Evolutionary conservation across 148 eudicot species (phyloP).

Genomic region (Nyssa sinensis): DNA sequence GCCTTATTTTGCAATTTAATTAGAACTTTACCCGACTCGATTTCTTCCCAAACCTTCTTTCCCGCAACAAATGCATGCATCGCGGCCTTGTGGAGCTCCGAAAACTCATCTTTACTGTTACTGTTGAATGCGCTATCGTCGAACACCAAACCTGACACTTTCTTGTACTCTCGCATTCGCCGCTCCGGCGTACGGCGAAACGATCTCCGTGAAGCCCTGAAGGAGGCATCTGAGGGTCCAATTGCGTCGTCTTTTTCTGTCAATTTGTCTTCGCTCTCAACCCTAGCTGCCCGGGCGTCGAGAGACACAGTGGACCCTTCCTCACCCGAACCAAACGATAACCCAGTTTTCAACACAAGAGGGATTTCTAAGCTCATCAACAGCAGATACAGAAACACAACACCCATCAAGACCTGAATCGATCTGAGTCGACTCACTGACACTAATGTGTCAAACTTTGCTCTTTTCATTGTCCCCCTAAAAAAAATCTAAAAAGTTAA

Average conservation of each 20-base stretch:
- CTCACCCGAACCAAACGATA: conserved; percentile 30
- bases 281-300: not conserved
- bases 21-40: conserved; percentile 15
- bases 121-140: conserved; percentile 36
- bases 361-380: conserved; percentile 65
- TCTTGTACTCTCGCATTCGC: conserved; percentile 20
- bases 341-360: conserved; percentile 35
- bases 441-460: conserved; percentile 45
- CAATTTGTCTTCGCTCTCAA: not conserved
- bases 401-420: conserved; percentile 47
- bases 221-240: not conserved
- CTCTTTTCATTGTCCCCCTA: conserved; percentile 31
- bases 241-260: not conserved
- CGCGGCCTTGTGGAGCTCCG: conserved; percentile 46
- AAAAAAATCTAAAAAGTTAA: not conserved
- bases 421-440: conserved; percentile 59
- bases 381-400: conserved; percentile 46
- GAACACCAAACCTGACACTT: conserved; percentile 40
- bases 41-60: conserved; percentile 39
- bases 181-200: conserved; percentile 7
- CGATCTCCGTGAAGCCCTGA: not conserved
- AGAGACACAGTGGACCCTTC: conserved; percentile 6
- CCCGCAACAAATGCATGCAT: conserved; percentile 56
- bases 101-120: conserved; percentile 37
- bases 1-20: conserved; percentile 15